These are phyloP conservation scores for Anacardium occidentale DNA, from an alignment of 345 rosid species.

Conservation along the genomic window DNA sequence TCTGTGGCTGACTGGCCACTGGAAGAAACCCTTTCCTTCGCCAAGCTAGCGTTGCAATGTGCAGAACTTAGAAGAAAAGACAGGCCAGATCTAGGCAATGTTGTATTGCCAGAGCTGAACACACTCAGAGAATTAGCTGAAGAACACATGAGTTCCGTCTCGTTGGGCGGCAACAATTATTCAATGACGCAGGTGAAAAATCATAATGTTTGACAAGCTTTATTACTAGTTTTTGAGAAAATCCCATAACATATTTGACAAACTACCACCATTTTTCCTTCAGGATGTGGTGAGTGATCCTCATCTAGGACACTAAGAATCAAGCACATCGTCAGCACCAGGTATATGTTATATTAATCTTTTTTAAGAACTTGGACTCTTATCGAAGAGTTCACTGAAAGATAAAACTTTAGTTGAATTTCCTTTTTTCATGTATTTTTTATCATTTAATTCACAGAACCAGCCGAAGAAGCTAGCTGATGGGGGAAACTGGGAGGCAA, in stretches of 20 bases:
- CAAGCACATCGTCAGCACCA: not conserved
- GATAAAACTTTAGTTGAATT: no score
- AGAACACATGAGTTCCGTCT: no score
- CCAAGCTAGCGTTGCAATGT: conserved; percentile 64
- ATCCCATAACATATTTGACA: no score
- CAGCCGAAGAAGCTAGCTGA: not conserved
- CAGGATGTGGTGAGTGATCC: conserved; percentile 6
- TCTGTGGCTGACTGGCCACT: conserved; percentile 69
- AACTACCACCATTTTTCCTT: no score
- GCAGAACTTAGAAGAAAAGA: conserved; percentile 80
- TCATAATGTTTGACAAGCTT: no score
- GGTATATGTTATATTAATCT: not conserved
- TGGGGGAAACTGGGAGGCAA: not conserved
- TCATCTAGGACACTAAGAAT: no score
- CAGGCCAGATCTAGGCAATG: conserved; percentile 67
- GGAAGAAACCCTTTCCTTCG: conserved; percentile 56
- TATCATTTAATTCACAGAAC: conserved; percentile 1
- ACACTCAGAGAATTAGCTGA: no score
- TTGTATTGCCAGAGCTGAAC: conserved; percentile 59
- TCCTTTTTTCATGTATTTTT: not conserved
- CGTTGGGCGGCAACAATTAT: no score
- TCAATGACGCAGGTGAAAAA: no score
- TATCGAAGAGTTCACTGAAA: no score
- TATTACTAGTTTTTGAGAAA: no score
- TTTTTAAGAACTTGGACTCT: no score